Evolutionary conservation across 805 yeast species (phyloP), one percentile per base, ranked within the genome.

Genomic region (Metschnikowia hibisci): DNA sequence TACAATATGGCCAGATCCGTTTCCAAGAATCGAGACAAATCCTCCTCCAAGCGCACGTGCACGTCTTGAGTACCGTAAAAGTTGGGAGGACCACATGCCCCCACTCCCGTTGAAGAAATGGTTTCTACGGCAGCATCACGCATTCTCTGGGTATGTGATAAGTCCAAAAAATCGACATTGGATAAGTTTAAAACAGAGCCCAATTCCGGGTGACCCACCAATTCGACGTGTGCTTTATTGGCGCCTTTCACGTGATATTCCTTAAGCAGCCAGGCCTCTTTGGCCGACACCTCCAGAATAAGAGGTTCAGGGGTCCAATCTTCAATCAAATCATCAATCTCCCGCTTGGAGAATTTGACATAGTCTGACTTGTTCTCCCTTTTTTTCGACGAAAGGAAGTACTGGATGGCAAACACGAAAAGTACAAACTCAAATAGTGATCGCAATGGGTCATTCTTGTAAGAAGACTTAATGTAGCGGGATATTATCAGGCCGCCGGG

Each of bases 1-100:
- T 93, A 93, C 34, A 91, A 68, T 43, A 93, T 87, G 37, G 88
- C 81, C 43, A 76, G 76, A 51, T 87, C 95, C 3, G 87, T 77
- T 20, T 84, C 88, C 51, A 91, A 78, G 58, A 81, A 91, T 26
- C 70, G 61, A 10, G 96, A 81, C 46, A 93, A 65, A 48, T 81
- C 84, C 54, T 80, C 80, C 61, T 89, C 95, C 44, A 87, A 72
- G 54, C 83, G 75, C 43, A 81, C 82, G 60, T 93, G 99, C 34
- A 82, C 88, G 60, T 89, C 96, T 64, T 89, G 96, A 47, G 89
- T 85, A 48, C 99, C 99, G 63, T 90, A 93, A 57, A 93, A 93
- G 44, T 96, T 95, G 33, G 97, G 95, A 4, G 99, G 98, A 32
- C 98, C 96, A 71, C 99, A 93, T 0, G 97, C 91, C 51, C 99